These are phyloP conservation scores for Lepidopterella palustris DNA, from an alignment of 495 filamentous ascomycete genomes.

Conservation along the genomic window DNA sequence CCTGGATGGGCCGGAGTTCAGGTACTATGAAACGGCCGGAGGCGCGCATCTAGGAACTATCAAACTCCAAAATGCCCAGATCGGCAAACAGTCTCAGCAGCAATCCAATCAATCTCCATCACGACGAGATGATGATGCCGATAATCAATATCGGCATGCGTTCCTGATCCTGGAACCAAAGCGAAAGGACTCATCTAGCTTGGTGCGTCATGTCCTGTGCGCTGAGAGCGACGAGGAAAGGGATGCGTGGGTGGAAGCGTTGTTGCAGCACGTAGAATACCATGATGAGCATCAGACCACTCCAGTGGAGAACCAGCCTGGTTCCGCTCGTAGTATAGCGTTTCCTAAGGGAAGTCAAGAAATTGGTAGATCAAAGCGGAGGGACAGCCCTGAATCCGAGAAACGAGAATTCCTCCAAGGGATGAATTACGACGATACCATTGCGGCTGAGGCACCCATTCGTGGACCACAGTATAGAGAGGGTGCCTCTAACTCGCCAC, in stretches of 20 bases:
- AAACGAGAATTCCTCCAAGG: slow-evolving; percentile 56
- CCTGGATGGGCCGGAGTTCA: slow-evolving; percentile 79
- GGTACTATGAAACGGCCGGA: slow-evolving; percentile 85
- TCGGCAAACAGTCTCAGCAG: slow-evolving; percentile 75
- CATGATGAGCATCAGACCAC: slow-evolving; percentile 33
- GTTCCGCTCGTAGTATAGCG: slow-evolving; percentile 12
- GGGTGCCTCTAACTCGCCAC: slow-evolving; percentile 36
- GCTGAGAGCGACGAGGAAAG: slow-evolving; percentile 91
- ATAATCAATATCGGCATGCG: slow-evolving; percentile 94
- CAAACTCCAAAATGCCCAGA: slow-evolving; percentile 83
- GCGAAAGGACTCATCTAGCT: slow-evolving; percentile 83
- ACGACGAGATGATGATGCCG: slow-evolving; percentile 60
- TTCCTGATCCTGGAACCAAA: slow-evolving; percentile 94
- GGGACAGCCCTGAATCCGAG: slow-evolving; percentile 28
- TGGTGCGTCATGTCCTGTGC: slow-evolving; percentile 91
- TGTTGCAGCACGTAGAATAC: slow-evolving; percentile 85
- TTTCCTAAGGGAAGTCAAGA: slow-evolving; percentile 15
- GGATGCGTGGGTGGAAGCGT: slow-evolving; percentile 85
- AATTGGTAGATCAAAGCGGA: slow-evolving; percentile 29
- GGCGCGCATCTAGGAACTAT: slow-evolving; percentile 89
- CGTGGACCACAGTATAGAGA: slow-evolving; percentile 42
- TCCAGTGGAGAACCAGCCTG: slow-evolving; percentile 40
- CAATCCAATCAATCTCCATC: slow-evolving; percentile 56
- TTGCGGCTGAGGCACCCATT: slow-evolving; percentile 63
- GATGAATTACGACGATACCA: slow-evolving; percentile 77